phyloP scores from a whole-genome alignment of 2,329 filamentous ascomycete species.

The Blastomyces parvus region DNA sequence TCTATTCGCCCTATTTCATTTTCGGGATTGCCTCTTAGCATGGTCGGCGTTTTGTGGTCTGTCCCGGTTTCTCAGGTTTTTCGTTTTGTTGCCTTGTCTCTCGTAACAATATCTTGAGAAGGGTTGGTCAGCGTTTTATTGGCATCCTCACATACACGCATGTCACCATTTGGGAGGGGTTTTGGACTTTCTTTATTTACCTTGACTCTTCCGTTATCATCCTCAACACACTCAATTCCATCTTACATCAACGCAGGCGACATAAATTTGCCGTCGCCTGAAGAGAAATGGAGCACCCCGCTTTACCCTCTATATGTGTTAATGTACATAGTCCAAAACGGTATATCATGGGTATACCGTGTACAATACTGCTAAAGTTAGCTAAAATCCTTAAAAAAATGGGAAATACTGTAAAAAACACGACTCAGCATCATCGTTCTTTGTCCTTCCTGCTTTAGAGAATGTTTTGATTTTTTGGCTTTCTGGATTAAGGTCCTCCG shows the following conservation, averaged over 20 bases:
- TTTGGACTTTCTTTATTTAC: neutral
- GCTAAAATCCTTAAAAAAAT: slow-evolving; percentile 15
- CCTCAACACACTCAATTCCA: slow-evolving; percentile 1
- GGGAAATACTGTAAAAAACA: slow-evolving; percentile 12
- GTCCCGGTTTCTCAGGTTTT: slow-evolving; percentile 15
- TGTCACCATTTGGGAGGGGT: neutral
- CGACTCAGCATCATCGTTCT: neutral
- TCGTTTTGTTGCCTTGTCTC: slow-evolving; percentile 4
- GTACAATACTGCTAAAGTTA: slow-evolving; percentile 15
- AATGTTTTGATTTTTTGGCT: neutral
- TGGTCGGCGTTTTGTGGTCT: slow-evolving; percentile 26
- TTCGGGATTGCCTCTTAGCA: slow-evolving; percentile 19
- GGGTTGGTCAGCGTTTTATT: neutral
- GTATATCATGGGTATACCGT: slow-evolving; percentile 12
- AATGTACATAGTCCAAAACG: slow-evolving; percentile 14
- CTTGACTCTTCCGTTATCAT: slow-evolving; percentile 1
- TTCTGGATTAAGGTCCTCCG: neutral
- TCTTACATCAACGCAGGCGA: neutral
- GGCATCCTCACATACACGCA: neutral
- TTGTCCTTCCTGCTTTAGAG: neutral
- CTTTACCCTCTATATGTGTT: slow-evolving; percentile 6
- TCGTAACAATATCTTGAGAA: slow-evolving; percentile 1
- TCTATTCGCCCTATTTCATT: slow-evolving; percentile 7
- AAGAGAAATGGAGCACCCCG: slow-evolving; percentile 9
- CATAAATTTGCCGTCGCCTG: neutral